Conservation (phyloP, 2,329 filamentous ascomycete species). For the Ceratocystis eucalypticola region DNA sequence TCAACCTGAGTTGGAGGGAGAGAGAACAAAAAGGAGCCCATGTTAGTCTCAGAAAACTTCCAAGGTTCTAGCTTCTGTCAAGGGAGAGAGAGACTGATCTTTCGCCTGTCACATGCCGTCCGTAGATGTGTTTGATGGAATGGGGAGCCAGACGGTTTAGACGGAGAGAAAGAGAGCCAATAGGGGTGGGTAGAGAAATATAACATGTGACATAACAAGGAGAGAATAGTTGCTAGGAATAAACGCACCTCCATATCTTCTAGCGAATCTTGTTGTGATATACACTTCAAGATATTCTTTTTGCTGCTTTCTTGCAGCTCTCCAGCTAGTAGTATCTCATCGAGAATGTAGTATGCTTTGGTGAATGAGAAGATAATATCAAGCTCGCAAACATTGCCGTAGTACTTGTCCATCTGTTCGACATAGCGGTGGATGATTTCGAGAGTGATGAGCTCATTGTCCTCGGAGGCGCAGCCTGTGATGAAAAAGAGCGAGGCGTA, state of each 20-base stretch:
- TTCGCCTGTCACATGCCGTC: too few relatives aligned
- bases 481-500: slow-evolving; percentile 99
- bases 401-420: slow-evolving; percentile 99
- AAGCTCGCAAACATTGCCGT: slow-evolving; percentile 97
- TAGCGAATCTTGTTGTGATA: slow-evolving; percentile 90
- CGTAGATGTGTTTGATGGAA: too few relatives aligned
- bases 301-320: slow-evolving; percentile 99
- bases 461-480: slow-evolving; percentile 87
- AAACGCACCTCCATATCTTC: slow-evolving; percentile 96
- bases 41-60: slow-evolving; percentile 18
- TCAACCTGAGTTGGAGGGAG: slow-evolving; percentile 48
- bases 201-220: not conserved
- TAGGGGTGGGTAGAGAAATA: not conserved
- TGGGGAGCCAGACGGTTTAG: not conserved
- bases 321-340: slow-evolving; percentile 86
- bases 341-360: slow-evolving; percentile 97
- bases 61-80: slow-evolving; percentile 6
- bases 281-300: slow-evolving; percentile 94
- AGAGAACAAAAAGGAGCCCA: slow-evolving; percentile 5
- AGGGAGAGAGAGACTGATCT: not conserved
- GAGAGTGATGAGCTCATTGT: slow-evolving; percentile 96
- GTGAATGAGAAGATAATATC: slow-evolving; percentile 99
- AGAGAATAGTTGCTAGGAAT: slow-evolving; percentile 15
- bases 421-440: slow-evolving; percentile 99
- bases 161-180: not conserved